Evolutionary conservation across 2,329 filamentous ascomycete genomes (phyloP).

Genomic region (Pestalotiopsis sp.): DNA sequence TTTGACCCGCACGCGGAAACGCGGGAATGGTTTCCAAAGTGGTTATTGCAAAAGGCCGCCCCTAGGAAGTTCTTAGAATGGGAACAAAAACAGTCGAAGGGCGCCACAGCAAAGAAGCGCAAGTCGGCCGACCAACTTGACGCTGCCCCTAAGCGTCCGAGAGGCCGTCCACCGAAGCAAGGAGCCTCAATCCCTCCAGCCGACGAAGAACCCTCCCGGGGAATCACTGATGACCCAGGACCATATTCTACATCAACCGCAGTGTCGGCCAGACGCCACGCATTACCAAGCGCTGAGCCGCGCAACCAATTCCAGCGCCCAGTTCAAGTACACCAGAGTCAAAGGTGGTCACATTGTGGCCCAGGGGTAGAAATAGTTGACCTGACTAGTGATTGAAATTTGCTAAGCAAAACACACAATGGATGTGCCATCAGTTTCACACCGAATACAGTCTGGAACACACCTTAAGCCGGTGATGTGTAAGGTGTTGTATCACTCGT

Average conservation of each 20-base stretch:
- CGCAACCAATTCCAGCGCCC: not conserved
- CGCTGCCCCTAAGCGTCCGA: not conserved
- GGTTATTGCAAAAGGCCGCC: not conserved
- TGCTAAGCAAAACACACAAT: no score
- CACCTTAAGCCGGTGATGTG: no score
- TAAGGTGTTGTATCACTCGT: no score
- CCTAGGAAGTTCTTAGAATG: not conserved
- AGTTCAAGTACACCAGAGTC: not conserved
- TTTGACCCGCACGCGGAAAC: not conserved
- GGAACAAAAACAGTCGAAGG: not conserved
- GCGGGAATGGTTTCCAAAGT: constrained; percentile 5
- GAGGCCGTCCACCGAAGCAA: not conserved
- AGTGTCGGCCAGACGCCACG: not conserved
- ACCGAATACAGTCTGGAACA: no score
- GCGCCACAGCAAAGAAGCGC: not conserved
- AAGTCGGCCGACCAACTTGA: not conserved
- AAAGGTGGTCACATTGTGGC: not conserved
- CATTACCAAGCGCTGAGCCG: not conserved
- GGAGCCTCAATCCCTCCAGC: not conserved
- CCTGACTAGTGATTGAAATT: not conserved
- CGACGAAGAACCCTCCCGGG: no score
- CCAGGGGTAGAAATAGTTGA: not conserved
- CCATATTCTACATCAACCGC: not conserved
- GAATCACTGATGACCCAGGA: not conserved
- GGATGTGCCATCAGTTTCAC: no score